Conservation (phyloP, 2,329 filamentous ascomycete genomes). For the Fusarium goolgardi region DNA sequence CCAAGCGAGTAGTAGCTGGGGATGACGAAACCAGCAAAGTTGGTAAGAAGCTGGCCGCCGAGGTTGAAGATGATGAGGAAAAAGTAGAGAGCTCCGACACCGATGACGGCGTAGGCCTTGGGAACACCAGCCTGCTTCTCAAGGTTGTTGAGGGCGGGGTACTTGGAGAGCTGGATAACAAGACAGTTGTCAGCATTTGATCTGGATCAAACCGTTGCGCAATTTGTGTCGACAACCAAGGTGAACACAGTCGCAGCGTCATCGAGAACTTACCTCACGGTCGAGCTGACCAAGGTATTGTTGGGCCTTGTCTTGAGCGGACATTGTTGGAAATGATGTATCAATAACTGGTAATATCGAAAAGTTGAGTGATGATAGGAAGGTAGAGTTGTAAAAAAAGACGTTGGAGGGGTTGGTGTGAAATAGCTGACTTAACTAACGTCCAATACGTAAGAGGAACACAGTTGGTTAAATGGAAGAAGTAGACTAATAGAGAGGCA, state of each 20-base stretch:
- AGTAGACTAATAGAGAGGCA: slow-evolving; percentile 36
- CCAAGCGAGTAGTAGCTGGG: slow-evolving; percentile 86
- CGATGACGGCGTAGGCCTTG: slow-evolving; percentile 86
- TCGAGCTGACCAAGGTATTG: slow-evolving; percentile 83
- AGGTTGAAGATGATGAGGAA: slow-evolving; percentile 95
- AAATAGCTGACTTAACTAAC: slow-evolving; percentile 36
- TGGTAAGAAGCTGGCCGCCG: slow-evolving; percentile 87
- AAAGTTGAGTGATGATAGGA: slow-evolving; percentile 30
- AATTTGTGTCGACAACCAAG: slow-evolving; percentile 32
- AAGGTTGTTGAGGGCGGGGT: slow-evolving; percentile 83
- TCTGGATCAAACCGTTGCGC: slow-evolving; percentile 7
- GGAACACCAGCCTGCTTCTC: slow-evolving; percentile 86
- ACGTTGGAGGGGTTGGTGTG: slow-evolving; percentile 37
- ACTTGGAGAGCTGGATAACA: slow-evolving; percentile 79
- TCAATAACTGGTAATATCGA: slow-evolving; percentile 45
- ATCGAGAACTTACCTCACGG: slow-evolving; percentile 73
- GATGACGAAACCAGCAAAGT: slow-evolving; percentile 84
- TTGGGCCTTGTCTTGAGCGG: slow-evolving; percentile 80
- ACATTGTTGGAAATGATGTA: slow-evolving; percentile 61
- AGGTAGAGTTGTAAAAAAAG: slow-evolving; percentile 29
- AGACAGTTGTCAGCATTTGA: slow-evolving; percentile 41
- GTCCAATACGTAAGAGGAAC: slow-evolving; percentile 39
- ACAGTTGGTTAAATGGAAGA: slow-evolving; percentile 20
- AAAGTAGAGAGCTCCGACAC: slow-evolving; percentile 82
- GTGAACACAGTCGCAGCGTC: slow-evolving; percentile 9